Conservation (phyloP, 352 stramenopile species). For the Elongisporangium prolatum region DNA sequence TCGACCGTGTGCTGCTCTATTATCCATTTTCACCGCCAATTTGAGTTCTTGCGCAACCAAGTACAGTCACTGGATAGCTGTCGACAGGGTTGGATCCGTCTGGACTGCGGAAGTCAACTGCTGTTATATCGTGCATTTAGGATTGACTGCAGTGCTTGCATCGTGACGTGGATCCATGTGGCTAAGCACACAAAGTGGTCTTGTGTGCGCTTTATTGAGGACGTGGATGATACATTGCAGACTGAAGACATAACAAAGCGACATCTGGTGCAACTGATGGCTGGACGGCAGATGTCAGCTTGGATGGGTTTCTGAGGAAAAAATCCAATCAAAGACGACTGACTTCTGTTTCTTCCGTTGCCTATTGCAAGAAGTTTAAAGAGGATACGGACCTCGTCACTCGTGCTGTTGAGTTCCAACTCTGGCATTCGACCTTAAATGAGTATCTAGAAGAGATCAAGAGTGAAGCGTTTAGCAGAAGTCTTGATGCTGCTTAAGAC, state of each 20-base stretch:
- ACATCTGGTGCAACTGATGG: conserved; percentile 5
- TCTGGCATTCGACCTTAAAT: conserved; percentile 14
- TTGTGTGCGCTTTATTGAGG: conserved; percentile 4
- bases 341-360: conserved; percentile 7
- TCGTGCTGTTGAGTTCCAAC: conserved; percentile 6
- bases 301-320: conserved; percentile 1
- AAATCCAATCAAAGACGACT: conserved; percentile 1
- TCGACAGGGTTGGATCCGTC: conserved; percentile 1
- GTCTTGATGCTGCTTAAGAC: conserved; percentile 3
- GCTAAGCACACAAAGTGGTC: neutral
- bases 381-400: conserved; percentile 8
- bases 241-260: neutral
- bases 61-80: too few relatives aligned
- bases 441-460: conserved; percentile 12
- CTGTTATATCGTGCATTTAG: conserved; percentile 11
- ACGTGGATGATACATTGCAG: conserved; percentile 6
- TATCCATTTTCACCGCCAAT: too few relatives aligned
- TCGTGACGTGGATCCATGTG: conserved; percentile 13
- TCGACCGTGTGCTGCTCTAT: neutral
- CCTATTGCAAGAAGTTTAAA: conserved; percentile 7
- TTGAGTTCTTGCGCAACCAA: too few relatives aligned
- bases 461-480: conserved; percentile 4
- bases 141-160: conserved; percentile 10
- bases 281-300: neutral
- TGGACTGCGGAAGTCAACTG: conserved; percentile 14